Evolutionary conservation across 305 asterid genomes (phyloP), one percentile per base, ranked within the genome.

Genomic region (Solanum hybrid): DNA sequence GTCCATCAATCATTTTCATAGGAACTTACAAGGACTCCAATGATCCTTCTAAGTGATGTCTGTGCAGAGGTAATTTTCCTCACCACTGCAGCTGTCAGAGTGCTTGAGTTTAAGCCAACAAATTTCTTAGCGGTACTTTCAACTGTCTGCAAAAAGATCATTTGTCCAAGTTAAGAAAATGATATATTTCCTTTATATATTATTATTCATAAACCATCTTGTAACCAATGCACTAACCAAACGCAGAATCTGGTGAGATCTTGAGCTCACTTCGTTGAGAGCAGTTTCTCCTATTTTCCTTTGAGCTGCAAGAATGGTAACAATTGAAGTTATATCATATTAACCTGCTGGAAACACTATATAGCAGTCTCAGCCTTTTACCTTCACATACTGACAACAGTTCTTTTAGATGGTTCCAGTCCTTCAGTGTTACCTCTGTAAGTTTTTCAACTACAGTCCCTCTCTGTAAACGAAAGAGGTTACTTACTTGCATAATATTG

Each of bases 171-270:
- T 85, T 74, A 85, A 57, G 42, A 51, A 51, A 57, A 57, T 85
- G 40, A 57, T 40, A 22, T 39, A 69, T 31, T 16, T 82, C 75
- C 81, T 61, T 28, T 61, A 46, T 85, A n/a, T 61, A 34, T 61
- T 26, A 64, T 64, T 33, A 37, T 83, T 18, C 14, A 12, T 89
- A 34, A 81, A 76, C 82, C 79, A 86, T 77, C 87, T 37, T 28
- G 85, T 42, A 73, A 28, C 82, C 57, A n/a, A 88, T 78, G 88
- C 91, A 82, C 92, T 28, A 92, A 97, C 99, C 97, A 97, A 90
- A 39, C 98, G 96, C 61, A 97, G 92, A 91, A 98, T 98, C 92
- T 97, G 99, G 90, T 97, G 99, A 90, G 99, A 97, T 90, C 99
- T 94, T 5, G 99, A 97, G 92, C 99, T 97, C 91, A 93, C 35